Percentiles rank a stretch among this genome's conserved stretches.
Evolutionary conservation across 495 filamentous ascomycete genomes (phyloP).

Genomic region (Aspergillus egyptiacus): DNA sequence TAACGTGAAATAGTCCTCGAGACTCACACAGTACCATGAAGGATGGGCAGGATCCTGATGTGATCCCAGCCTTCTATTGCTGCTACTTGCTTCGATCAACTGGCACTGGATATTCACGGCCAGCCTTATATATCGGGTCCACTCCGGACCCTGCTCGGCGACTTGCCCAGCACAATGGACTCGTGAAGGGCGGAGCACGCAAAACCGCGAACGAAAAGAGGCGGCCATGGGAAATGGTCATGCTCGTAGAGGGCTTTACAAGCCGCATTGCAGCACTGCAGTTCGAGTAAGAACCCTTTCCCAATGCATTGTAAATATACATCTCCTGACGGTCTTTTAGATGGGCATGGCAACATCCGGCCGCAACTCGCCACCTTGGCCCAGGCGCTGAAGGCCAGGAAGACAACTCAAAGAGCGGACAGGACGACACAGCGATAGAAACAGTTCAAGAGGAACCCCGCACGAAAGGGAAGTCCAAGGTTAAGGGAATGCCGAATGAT

Average conservation of each 20-base stretch:
- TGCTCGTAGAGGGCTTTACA: conserved; percentile 82
- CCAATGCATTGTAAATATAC: background rate
- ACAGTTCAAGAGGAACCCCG: background rate
- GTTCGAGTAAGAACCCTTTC: conserved; percentile 70
- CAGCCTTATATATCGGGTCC: conserved; percentile 77
- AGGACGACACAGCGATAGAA: no score
- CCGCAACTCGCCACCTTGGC: conserved; percentile 66
- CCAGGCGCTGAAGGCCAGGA: background rate
- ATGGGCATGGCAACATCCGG: conserved; percentile 89
- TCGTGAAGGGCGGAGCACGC: conserved; percentile 68
- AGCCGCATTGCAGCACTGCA: conserved; percentile 82
- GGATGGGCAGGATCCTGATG: conserved; percentile 12
- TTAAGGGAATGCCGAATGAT: background rate
- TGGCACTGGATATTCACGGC: conserved; percentile 37
- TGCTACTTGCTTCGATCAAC: conserved; percentile 87
- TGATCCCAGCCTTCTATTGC: conserved; percentile 68
- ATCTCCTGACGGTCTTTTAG: conserved; percentile 33
- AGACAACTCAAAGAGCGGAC: background rate
- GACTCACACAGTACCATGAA: no score
- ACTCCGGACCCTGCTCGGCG: conserved; percentile 81
- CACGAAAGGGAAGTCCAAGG: background rate
- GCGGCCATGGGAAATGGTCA: conserved; percentile 90
- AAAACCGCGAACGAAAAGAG: conserved; percentile 59
- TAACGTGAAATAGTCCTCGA: no score
- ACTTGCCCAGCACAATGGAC: conserved; percentile 84